Evolutionary conservation across 768 basidiomycete genomes (phyloP), one percentile per base, ranked within the genome.

Genomic region (Solioccasus polychromus): DNA sequence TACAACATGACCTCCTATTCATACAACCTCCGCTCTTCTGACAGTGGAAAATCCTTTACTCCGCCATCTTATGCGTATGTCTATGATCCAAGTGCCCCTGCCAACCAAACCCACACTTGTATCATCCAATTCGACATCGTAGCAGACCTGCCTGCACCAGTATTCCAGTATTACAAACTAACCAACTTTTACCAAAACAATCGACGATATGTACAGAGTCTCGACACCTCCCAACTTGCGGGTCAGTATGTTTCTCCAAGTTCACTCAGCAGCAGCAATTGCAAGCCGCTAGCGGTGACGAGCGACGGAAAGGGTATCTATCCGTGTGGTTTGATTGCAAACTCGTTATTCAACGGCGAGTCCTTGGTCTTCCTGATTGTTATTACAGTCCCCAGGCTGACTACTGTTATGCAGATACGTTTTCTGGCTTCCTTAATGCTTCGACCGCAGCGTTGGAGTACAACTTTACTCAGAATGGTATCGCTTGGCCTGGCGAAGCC

Each of bases 121-220:
- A 62, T 82, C 51, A 75, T 99, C 58, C 73, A 84, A 50, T 98
- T 98, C 62, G 75, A 85, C 38, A 67, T 97, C 29, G 92, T 92
- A 8, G 81, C 82, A 42, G 79, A 89, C 61, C 72, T 99, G 25
- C 67, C 76, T 9, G 69, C 78, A 14, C 74, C 84, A 20, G 87
- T 98, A 11, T 81, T 99, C 58, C 74, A 97, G 54, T 99, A 99
- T 73, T 99, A 98, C 79, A 92, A 92, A 69, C 78, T 91, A 63
- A 92, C 89, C 38, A 93, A 93, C 71, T 95, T 94, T 71, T 98
- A 82, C 71, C 95, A 99, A 76, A 99, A 99, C 67, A 96, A 99
- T 64, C 85, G 96, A 26, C 82, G 96, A 61, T 99, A 98, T 61
- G 96, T 98, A 44, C 88, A 93, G 73, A 93, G 90, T 62, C 69